phyloP scores from a whole-genome alignment of 2,329 filamentous ascomycete species.

The Aspergillaceae sp. region DNA sequence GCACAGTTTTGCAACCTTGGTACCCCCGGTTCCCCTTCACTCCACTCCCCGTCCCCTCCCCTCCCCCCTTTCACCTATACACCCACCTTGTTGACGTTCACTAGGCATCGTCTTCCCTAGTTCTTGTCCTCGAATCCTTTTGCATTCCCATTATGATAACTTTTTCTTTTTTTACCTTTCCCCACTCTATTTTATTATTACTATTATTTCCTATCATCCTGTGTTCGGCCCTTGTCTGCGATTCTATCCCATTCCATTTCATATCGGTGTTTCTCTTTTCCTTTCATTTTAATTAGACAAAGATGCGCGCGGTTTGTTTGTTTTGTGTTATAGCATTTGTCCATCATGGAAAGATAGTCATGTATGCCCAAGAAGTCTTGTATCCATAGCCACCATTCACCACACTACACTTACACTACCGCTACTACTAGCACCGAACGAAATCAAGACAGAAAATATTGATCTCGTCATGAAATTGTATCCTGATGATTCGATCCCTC shows the following conservation, averaged over 20 bases:
- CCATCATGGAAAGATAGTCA: conserved; percentile 14
- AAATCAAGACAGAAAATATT: too few relatives aligned
- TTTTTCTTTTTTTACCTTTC: conserved; percentile 9
- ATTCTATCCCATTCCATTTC: conserved; percentile 7
- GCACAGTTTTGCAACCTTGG: not conserved
- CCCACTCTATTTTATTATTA: conserved; percentile 7
- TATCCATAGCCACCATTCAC: conserved; percentile 11
- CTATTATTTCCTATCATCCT: conserved; percentile 1
- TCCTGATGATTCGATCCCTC: too few relatives aligned
- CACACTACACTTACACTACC: too few relatives aligned
- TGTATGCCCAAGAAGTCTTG: conserved; percentile 37
- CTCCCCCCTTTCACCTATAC: not conserved
- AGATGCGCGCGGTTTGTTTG: conserved; percentile 10
- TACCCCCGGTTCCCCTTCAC: not conserved
- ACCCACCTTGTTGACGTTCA: conserved; percentile 1
- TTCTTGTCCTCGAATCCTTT: conserved; percentile 8
- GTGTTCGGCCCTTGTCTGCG: conserved; percentile 1
- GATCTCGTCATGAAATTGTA: too few relatives aligned
- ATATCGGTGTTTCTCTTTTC: conserved; percentile 13
- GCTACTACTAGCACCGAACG: too few relatives aligned
- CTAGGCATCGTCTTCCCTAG: conserved; percentile 10
- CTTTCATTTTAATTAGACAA: conserved; percentile 26
- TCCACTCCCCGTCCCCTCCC: conserved; percentile 1
- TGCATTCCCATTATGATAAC: conserved; percentile 9
- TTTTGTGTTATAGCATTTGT: conserved; percentile 16